Evolutionary conservation across 345 rosid genomes (phyloP).

Genomic region (Balakata baccata): DNA sequence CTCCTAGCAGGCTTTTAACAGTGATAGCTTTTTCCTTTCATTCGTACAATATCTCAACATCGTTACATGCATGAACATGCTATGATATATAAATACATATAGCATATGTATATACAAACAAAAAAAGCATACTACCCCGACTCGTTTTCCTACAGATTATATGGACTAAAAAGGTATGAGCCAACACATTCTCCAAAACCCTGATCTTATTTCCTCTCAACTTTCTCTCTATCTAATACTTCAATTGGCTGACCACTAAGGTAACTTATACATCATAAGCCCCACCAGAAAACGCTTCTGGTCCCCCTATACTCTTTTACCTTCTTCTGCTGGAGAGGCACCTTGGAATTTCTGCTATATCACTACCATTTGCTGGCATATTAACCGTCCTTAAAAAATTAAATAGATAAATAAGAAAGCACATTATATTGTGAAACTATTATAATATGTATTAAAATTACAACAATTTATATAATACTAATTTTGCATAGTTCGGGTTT

Average conservation of each 20-base stretch:
- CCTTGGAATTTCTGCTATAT: not conserved
- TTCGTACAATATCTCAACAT: slow-evolving; percentile 25
- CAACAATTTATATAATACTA: too few relatives aligned
- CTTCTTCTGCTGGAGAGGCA: not conserved
- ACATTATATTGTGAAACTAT: too few relatives aligned
- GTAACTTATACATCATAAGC: not conserved
- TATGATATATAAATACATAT: not conserved
- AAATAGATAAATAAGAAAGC: too few relatives aligned
- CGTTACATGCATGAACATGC: slow-evolving; percentile 16
- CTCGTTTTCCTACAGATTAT: not conserved
- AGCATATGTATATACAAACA: not conserved
- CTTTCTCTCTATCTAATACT: not conserved
- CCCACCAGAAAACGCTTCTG: not conserved
- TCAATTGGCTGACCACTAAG: not conserved
- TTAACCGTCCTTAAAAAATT: too few relatives aligned
- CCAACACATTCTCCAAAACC: not conserved
- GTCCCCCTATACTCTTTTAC: not conserved
- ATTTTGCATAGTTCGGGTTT: too few relatives aligned
- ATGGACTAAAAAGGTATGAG: not conserved
- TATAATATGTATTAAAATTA: too few relatives aligned
- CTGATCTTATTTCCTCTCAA: not conserved
- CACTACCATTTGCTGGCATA: too few relatives aligned
- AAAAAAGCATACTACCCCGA: not conserved
- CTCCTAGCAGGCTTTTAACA: slow-evolving; percentile 43
- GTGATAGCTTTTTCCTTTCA: slow-evolving; percentile 29